Evolutionary conservation across 2,329 filamentous ascomycete genomes (phyloP).

Genomic region (Fusarium sp.): DNA sequence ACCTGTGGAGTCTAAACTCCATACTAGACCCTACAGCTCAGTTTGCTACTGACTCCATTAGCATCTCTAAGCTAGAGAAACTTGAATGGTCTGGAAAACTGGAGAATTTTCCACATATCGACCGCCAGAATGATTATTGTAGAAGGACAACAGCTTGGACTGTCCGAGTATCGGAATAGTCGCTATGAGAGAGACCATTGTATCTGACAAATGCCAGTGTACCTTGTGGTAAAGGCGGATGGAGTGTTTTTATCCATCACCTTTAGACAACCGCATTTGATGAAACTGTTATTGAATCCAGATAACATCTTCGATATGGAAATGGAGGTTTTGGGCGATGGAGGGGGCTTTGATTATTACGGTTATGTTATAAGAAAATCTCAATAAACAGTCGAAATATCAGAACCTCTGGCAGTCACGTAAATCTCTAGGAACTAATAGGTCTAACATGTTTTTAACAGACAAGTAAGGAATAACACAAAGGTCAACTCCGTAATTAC

Average conservation of each 20-base stretch:
- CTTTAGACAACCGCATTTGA: conserved; percentile 7
- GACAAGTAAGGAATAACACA: neutral
- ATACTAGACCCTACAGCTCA: neutral
- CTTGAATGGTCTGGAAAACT: neutral
- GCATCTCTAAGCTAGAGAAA: neutral
- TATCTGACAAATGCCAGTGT: neutral
- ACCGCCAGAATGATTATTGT: neutral
- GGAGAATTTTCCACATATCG: neutral
- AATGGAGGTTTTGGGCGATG: neutral
- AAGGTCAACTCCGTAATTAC: no score
- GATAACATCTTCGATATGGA: conserved; percentile 5
- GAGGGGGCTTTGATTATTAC: neutral
- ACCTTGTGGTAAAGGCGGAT: neutral
- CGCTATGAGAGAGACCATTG: neutral
- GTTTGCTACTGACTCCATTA: no score
- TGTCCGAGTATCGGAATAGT: neutral
- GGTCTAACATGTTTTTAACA: neutral
- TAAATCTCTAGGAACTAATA: neutral
- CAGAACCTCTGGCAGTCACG: neutral
- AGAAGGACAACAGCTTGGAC: neutral
- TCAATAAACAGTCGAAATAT: neutral
- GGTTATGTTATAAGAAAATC: neutral
- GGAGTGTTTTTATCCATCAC: conserved; percentile 1
- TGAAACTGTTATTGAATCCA: neutral
- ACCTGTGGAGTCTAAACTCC: neutral